A percentile compares a stretch with the other conserved stretches of the same genome.
Conservation (phyloP, 371 early-diverging fungal species). For the Mortierella sp. region DNA sequence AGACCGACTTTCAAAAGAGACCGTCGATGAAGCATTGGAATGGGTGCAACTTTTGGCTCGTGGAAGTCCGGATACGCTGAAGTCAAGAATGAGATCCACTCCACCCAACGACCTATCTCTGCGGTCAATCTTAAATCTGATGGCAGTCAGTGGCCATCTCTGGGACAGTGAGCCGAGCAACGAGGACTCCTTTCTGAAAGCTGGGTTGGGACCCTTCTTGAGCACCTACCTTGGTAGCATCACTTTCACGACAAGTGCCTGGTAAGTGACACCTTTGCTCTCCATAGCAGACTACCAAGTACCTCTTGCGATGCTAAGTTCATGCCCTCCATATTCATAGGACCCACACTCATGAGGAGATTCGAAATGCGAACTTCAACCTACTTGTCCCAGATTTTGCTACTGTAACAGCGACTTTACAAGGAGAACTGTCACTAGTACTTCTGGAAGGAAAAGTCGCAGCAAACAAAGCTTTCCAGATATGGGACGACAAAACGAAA, state of each 20-base stretch:
- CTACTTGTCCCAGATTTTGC: conserved; percentile 25
- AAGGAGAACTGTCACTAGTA: conserved; percentile 17
- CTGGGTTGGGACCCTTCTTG: conserved; percentile 21
- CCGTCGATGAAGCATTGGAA: conserved; percentile 16
- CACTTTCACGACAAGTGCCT: conserved; percentile 11
- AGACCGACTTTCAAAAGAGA: conserved; percentile 10
- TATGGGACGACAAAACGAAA: conserved; percentile 29
- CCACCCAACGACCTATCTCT: conserved; percentile 18
- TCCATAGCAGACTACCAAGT: conserved; percentile 11
- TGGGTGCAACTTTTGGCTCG: conserved; percentile 14
- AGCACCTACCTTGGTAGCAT: conserved; percentile 11
- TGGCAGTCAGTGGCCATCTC: conserved; percentile 14
- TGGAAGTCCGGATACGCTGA: conserved; percentile 7
- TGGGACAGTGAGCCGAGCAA: conserved; percentile 14
- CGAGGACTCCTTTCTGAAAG: conserved; percentile 22
- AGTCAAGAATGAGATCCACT: conserved; percentile 1
- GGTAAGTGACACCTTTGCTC: conserved; percentile 14
- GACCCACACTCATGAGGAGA: conserved; percentile 23
- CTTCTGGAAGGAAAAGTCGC: conserved; percentile 27
- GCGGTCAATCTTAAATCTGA: conserved; percentile 11
- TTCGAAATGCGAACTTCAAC: conserved; percentile 3
- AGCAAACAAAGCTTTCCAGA: conserved; percentile 16
- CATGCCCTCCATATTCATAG: conserved; percentile 12
- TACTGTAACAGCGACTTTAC: conserved; percentile 9
- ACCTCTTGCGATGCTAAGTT: conserved; percentile 5